Evolutionary conservation across 352 stramenopile species (phyloP), one percentile per base, ranked within the genome.

Genomic region (Phytophthora meadii): DNA sequence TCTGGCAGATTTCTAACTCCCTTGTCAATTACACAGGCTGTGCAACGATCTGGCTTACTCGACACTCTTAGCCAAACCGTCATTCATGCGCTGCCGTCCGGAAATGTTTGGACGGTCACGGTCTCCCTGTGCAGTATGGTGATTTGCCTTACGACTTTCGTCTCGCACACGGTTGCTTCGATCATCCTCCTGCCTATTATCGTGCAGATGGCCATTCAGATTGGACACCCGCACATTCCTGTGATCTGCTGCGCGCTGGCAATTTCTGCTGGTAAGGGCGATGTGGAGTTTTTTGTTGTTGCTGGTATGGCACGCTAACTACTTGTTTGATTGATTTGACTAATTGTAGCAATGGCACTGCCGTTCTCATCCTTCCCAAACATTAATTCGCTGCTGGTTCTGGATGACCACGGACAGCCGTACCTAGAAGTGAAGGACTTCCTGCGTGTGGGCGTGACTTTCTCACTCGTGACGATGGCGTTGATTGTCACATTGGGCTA

Each of bases 331-430:
- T 30, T 30, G 9, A 27, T 49, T 5, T 49, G 32, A 40, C 48
- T 5, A 42, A 5, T 44, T 59, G 5, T 48, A 96, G 88, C 89
- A 0, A 97, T 97, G 89, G 92, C 87, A 7, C 72, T 97, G 36
- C 92, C 90, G 24, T 98, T 98, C 65, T 97, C 89, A 6, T 97
- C 90, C 28, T 97, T 98, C 72, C 92, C 90, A 12, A 98, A 98
- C 70, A 96, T 98, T 62, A 97, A 97, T 54, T 97, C 90, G 40
- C 75, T 97, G 46, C 69, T 98, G 39, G 92, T 97, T 44, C 76
- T 96, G 44, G 91, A 97, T 52, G 90, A 97, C 54, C 88, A 96
- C 30, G 88, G 90, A 12, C 82, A 95, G 52, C 81, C 86, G 11
- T 97, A 96, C 65, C 67, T 97, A 28, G 76, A 92, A 63, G 87